Base-by-base conservation (phyloP, 1,284 basidiomycete species). In the Rhizopogon hawkerae region DNA sequence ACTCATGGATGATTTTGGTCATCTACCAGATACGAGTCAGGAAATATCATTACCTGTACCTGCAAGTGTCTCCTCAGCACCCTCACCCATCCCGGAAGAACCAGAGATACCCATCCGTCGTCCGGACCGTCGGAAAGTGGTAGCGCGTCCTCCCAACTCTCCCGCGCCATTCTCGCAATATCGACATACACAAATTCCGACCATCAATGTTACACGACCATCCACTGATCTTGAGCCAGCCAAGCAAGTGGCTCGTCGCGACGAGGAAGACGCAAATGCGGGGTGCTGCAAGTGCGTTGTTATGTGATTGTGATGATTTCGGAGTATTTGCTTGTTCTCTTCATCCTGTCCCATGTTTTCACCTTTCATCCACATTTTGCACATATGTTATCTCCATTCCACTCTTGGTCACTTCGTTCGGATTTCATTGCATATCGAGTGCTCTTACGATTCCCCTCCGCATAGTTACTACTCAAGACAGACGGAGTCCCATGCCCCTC, bases 1-100 rank as follows among this genome's bases (percentile, higher is more conserved):
- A 43, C 73, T 72, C 16, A 78, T 86, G 81, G 74, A 78, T 57
- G 80, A 85, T 51, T 81, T 85, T 59, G 79, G 80, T n/a, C 69
- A 60, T 35, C 61, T 64, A 33, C 56, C 63, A 38, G 48, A 51
- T 23, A 39, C 48, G 9, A 31, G 13, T 21, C 16, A 13, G 13
- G 52, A 57, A 13, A 8, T 35, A 47, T 29, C 48, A 42, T 18
- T 52, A 48, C 35, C 56, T 60, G 31, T 52, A 57, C 49, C 53
- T 37, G 51, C 58, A 50, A 47, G 52, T 42, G 39, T 16, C 31
- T 8, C 37, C 1, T 55, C 48, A 21, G 35, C 35, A 43, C 35
- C 39, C 6, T 31, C 43, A 49, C 46, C 26, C 18, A 46, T 42
- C 5, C 52, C 52, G 39, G 56, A 63, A 35, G 49, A 60, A 23